A percentile compares a stretch with the other conserved stretches of the same genome.
Evolutionary conservation across 2,329 filamentous ascomycete genomes (phyloP).

Genomic region (Penicillium sp.): DNA sequence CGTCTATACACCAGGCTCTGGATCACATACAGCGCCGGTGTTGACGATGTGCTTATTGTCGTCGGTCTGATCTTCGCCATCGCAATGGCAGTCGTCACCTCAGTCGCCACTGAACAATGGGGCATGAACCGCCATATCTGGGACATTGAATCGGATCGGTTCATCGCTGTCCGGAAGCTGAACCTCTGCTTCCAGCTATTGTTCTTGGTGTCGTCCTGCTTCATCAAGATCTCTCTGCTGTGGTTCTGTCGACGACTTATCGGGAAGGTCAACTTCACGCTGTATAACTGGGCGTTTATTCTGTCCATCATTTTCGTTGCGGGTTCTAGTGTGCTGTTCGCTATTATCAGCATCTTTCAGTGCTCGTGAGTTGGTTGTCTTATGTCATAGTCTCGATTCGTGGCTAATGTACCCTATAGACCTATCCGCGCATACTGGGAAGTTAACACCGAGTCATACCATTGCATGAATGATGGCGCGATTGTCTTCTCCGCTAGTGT

Average conservation of each 20-base stretch:
- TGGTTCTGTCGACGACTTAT: slow-evolving; percentile 39
- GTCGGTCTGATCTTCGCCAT: slow-evolving; percentile 44
- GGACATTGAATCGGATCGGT: slow-evolving; percentile 36
- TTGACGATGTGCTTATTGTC: slow-evolving; percentile 49
- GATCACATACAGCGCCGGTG: slow-evolving; percentile 47
- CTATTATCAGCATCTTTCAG: slow-evolving; percentile 38
- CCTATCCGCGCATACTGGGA: slow-evolving; percentile 38
- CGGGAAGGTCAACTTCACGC: slow-evolving; percentile 28
- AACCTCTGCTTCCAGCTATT: slow-evolving; percentile 39
- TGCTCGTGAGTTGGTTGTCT: slow-evolving; percentile 37
- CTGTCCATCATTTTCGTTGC: slow-evolving; percentile 33
- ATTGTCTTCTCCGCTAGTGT: slow-evolving; percentile 37
- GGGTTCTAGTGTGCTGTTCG: slow-evolving; percentile 31
- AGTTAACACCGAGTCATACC: slow-evolving; percentile 22
- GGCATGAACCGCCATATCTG: slow-evolving; percentile 44
- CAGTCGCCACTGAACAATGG: slow-evolving; percentile 33
- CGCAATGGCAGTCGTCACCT: slow-evolving; percentile 35
- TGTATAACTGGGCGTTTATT: slow-evolving; percentile 28
- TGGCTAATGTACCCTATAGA: slow-evolving; percentile 18
- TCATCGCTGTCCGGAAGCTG: slow-evolving; percentile 35
- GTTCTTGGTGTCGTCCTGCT: slow-evolving; percentile 35
- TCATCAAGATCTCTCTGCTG: slow-evolving; percentile 40
- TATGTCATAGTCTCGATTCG: not conserved
- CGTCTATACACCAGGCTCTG: slow-evolving; percentile 49
- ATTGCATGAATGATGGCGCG: slow-evolving; percentile 30